Base-by-base conservation (phyloP, 768 basidiomycete genomes). In the Neoboletus brunneissimus region DNA sequence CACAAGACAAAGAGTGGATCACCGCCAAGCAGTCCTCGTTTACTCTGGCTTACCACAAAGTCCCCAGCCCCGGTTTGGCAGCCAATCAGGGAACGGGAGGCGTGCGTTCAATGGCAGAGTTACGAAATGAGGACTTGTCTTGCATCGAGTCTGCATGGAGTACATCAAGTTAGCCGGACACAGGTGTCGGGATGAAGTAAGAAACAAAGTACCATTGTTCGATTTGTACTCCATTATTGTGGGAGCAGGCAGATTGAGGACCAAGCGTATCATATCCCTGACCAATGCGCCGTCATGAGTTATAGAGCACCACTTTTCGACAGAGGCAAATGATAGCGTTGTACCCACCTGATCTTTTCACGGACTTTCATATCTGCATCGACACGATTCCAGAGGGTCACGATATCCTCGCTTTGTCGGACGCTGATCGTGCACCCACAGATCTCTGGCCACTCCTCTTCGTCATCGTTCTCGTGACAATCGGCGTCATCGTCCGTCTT, bases 381-480 rank as follows among this genome's bases (percentile, higher is more conserved):
- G 54, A 86, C 79, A 62, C 87, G 83, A 67, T 95, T 94, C 96
- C 96, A 98, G 22, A 98, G 66, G 62, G 88, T 90, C 54, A 98
- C 78, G 58, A 98, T 96, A 68, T 98, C 96, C 76, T 98, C 96
- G 61, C 84, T 89, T 73, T 91, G 88, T 63, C 96, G 76, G 54
- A 96, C 94, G 68, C 91, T 94, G 68, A 98, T 88, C 31, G 95
- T 98, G 69, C 92, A 94, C 41, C 95, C 96, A 65, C 94, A 94
- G 34, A 98, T 92, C 69, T 93, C 89, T 20, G 88, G 88, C 80
- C 80, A 84, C 29, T 85, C 83, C 25, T 71, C 73, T 5, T 64
- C 72, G 1, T 74, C 70, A 4, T 74, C 64, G 32, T 71, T 72
- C 31, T 57, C 72, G 18, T 77, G 76, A 31, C 54, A 68, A 40